Percentiles rank a stretch among this genome's conserved stretches.
These are phyloP conservation scores for Chytridium lagenaria DNA, from an alignment of 371 early-diverging fungal genomes.

Conservation along the genomic window DNA sequence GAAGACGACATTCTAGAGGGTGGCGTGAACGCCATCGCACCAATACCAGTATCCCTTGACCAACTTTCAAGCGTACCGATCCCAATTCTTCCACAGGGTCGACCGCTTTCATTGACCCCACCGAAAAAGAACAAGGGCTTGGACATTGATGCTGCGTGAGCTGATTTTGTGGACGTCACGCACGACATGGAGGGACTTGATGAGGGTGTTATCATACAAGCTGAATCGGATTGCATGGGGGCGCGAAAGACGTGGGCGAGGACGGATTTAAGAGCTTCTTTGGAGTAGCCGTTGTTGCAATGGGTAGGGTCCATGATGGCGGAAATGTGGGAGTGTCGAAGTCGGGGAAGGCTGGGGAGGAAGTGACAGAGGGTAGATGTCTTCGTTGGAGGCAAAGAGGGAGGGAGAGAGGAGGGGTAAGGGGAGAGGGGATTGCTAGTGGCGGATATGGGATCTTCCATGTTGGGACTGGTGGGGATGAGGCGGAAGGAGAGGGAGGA, in stretches of 20 bases:
- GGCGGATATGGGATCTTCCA: background rate
- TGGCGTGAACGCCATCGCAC: background rate
- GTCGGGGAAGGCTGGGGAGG: background rate
- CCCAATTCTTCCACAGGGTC: background rate
- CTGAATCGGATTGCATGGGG: background rate
- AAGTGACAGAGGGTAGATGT: background rate
- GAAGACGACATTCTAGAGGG: background rate
- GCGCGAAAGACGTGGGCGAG: constrained; percentile 22
- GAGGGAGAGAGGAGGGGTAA: background rate
- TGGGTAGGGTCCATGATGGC: constrained; percentile 3
- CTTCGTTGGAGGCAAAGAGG: background rate
- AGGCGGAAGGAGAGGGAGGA: constrained; percentile 7
- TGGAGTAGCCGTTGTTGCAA: constrained; percentile 20
- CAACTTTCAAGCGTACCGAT: background rate
- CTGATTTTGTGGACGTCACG: background rate
- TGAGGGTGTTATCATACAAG: background rate
- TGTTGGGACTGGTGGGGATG: too few relatives aligned
- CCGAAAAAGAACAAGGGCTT: background rate
- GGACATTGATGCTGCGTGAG: background rate
- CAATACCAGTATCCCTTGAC: background rate
- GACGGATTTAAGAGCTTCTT: constrained; percentile 22
- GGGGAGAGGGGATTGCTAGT: background rate
- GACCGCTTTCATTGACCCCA: background rate
- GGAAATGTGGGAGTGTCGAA: background rate
- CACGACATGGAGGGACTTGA: background rate